Evolutionary conservation across 2,329 filamentous ascomycete genomes (phyloP), one percentile per base, ranked within the genome.

Genomic region (Amauroascus niger): DNA sequence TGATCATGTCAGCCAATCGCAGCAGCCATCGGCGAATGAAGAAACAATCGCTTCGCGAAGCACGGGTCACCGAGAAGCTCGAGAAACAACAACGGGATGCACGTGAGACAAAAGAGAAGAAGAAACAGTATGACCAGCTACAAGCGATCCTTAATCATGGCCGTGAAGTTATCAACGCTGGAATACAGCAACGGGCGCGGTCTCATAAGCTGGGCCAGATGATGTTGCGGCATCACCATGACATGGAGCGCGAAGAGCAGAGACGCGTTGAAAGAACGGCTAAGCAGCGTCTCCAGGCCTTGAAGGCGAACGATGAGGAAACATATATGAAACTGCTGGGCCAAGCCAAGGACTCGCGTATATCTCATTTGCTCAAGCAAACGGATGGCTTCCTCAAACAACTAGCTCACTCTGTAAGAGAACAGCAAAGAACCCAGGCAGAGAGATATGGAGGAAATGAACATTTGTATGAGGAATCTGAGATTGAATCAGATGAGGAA

Each of bases 301-400:
- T 98, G 69, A 97, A 96, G 75, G 91, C 93, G 64, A 95, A 98
- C 82, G 93, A 98, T 70, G 93, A 98, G 75, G 93, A 97, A 74
- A 95, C 93, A 0, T 98, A 98, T 69, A 81, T 98, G 72, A 96
- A 96, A 72, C 79, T 98, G 66, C 84, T 98, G 64, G 93, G 95
- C 66, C 91, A 98, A 71, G 93, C 93, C 65, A 98, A 98, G 77
- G 93, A 98, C 76, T 97, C 91, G 37, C 91, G 93, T 83, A 98
- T 98, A 60, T 95, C 93, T 7, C 93, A 98, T 69, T 76, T 98
- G 65, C 84, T 98, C 63, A 88, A 88, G 67, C 93, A 98, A 73
- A 98, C 93, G 49, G 91, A 98, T 69, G 90, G 90, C 51, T 98
- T 98, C 82, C 79, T 98, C 74, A 86, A 90, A 62, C 91, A 97